Percentiles rank a stretch among this genome's conserved stretches.
Conservation (phyloP, 495 filamentous ascomycete species). For the Penicillium angulare region DNA sequence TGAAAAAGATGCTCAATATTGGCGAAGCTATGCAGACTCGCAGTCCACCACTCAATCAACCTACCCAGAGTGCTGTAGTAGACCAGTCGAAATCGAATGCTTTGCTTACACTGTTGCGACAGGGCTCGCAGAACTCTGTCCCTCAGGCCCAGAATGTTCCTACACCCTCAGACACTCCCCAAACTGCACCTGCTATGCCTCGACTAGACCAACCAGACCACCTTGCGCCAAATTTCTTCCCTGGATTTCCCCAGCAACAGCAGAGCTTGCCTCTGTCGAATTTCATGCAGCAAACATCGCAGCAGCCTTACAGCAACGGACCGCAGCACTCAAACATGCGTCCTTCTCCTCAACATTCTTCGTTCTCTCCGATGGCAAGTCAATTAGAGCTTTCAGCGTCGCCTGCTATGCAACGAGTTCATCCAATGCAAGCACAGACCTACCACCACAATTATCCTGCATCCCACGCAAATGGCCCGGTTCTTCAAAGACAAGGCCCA, state of each 20-base stretch:
- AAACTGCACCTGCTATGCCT: slow-evolving; percentile 23
- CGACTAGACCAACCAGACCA: slow-evolving; percentile 47
- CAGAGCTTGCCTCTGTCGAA: slow-evolving; percentile 22
- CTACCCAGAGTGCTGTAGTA: slow-evolving; percentile 10
- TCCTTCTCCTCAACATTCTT: slow-evolving; percentile 3
- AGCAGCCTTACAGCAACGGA: slow-evolving; percentile 15
- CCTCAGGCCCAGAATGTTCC: slow-evolving; percentile 31
- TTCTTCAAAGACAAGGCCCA: slow-evolving; percentile 22
- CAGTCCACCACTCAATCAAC: background rate
- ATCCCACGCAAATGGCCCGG: slow-evolving; percentile 7
- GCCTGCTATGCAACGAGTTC: slow-evolving; percentile 11
- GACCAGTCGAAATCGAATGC: slow-evolving; percentile 46
- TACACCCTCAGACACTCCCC: slow-evolving; percentile 31
- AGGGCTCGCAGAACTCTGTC: slow-evolving; percentile 39
- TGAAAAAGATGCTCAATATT: slow-evolving; percentile 64
- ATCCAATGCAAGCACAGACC: slow-evolving; percentile 9
- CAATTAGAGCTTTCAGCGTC: slow-evolving; percentile 16
- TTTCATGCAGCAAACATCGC: slow-evolving; percentile 23
- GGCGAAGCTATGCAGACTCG: slow-evolving; percentile 33
- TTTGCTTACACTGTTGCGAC: slow-evolving; percentile 58
- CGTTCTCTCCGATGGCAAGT: slow-evolving; percentile 6
- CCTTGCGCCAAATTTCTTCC: slow-evolving; percentile 36
- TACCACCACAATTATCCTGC: slow-evolving; percentile 11
- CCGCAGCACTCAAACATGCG: slow-evolving; percentile 9
- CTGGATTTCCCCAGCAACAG: slow-evolving; percentile 35